phyloP scores from a whole-genome alignment of 805 yeast species.

The Pichia phayaonensis region DNA sequence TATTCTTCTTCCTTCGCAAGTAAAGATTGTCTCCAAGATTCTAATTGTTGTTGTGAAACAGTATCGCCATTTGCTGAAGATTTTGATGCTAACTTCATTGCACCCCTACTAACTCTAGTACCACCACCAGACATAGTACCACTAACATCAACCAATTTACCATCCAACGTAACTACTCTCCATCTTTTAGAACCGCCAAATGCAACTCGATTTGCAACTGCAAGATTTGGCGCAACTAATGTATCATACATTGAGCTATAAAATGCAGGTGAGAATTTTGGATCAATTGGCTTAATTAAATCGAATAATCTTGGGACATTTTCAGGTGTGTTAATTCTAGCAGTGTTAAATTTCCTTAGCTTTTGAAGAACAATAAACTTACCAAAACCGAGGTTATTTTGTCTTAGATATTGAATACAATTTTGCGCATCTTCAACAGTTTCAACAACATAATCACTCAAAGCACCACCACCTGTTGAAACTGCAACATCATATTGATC shows the following conservation, averaged over 20 bases:
- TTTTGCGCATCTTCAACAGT: conserved; percentile 51
- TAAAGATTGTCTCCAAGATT: conserved; percentile 45
- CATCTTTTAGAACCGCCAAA: conserved; percentile 64
- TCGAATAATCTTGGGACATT: conserved; percentile 80
- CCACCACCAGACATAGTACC: conserved; percentile 99
- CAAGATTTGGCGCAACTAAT: conserved; percentile 69
- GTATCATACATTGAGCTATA: conserved; percentile 84
- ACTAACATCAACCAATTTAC: conserved; percentile 82
- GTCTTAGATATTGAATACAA: conserved; percentile 72
- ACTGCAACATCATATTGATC: conserved; percentile 86
- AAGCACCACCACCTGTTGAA: conserved; percentile 87
- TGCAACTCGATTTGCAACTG: conserved; percentile 82
- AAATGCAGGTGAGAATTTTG: conserved; percentile 76
- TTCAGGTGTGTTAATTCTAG: conserved; percentile 60
- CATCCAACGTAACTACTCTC: conserved; percentile 89
- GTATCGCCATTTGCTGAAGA: conserved; percentile 20
- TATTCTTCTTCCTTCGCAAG: conserved; percentile 41
- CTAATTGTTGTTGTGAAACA: conserved; percentile 49
- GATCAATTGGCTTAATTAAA: conserved; percentile 59
- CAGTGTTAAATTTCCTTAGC: conserved; percentile 53
- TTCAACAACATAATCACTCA: conserved; percentile 92
- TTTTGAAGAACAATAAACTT: conserved; percentile 76
- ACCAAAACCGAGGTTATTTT: conserved; percentile 81
- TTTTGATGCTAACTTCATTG: conserved; percentile 52
- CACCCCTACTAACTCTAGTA: conserved; percentile 56